Conservation (phyloP, 179 eudicot species). For the Heliamphora pulchella region DNA sequence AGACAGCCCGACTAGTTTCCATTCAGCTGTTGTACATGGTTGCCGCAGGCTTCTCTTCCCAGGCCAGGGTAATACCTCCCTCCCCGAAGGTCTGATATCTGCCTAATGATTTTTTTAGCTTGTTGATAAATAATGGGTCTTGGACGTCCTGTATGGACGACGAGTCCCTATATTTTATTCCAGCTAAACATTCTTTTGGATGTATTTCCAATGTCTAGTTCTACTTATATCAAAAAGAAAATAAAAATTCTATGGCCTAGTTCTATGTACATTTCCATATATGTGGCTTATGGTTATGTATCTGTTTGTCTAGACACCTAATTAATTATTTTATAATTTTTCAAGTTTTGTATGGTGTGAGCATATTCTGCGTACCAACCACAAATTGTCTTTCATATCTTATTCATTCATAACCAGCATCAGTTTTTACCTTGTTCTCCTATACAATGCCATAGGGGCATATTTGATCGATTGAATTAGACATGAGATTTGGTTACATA, state of each 20-base stretch:
- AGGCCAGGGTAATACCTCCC: constrained; percentile 33
- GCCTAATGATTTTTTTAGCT: constrained; percentile 25
- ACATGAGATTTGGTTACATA: no score
- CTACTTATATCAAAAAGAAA: background rate
- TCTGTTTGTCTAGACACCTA: background rate
- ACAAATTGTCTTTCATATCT: no score
- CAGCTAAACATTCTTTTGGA: constrained; percentile 8
- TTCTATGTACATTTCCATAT: background rate
- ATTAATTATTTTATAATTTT: background rate
- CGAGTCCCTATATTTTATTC: no score
- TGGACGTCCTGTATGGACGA: background rate
- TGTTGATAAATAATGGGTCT: background rate
- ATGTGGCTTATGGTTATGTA: background rate
- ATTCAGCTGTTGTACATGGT: constrained; percentile 64
- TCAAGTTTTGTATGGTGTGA: background rate
- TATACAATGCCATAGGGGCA: no score
- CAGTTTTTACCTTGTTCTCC: no score
- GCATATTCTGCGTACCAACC: no score
- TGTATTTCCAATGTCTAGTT: background rate
- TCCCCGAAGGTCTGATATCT: constrained; percentile 62
- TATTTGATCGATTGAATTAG: no score
- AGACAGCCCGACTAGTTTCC: constrained; percentile 72
- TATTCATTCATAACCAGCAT: no score
- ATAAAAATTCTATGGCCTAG: background rate
- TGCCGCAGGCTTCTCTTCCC: constrained; percentile 61